Evolutionary conservation across 352 stramenopile genomes (phyloP), one percentile per base, ranked within the genome.

Genomic region (Phytophthora sansomeana): DNA sequence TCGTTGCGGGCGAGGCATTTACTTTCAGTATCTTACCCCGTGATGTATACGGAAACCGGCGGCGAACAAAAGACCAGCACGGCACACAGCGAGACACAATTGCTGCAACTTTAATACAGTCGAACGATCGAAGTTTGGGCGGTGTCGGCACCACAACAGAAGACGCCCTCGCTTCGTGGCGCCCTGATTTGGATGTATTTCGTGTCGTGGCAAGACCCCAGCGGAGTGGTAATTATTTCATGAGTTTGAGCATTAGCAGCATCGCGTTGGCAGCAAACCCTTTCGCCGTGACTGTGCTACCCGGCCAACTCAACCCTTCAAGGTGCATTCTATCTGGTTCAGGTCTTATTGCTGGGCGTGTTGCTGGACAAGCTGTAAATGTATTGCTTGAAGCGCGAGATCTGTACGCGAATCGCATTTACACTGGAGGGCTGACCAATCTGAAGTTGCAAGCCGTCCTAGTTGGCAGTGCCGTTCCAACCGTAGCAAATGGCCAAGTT

Each of bases 331-430:
- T 92, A 13, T 79, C 72, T 24, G 86, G 84, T 2, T 38, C 51
- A 13, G 84, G 86, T 7, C 19, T 94, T 21, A 55, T 75, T 6
- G 36, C 63, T 13, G 80, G 73, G 46, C 80, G 74, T 26, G 55
- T 90, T 26, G 81, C 85, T 6, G 84, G 79, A 0, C 57, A 78
- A 4, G n/a, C 67, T 26, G 75, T 70, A 8, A 85, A 58, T 30
- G 62, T 92, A 4, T 6, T 39, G 0, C 60, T 92, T 16, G 75
- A 81, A 63, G 72, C 80, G 0, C 58, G 81, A 53, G 86, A 92
- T 56, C 17, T 81, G n/a, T 70, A 85, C 49, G 77, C 54, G 19
- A 92, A 94, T 48, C 64, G 79, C 9, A 86, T 92, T 30, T 81
- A 80, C 58, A 63, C 50, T 29, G 77, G 77, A 13, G 69, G 65